Base-by-base conservation (phyloP, 768 basidiomycete species). In the Albatrellus ellisii region DNA sequence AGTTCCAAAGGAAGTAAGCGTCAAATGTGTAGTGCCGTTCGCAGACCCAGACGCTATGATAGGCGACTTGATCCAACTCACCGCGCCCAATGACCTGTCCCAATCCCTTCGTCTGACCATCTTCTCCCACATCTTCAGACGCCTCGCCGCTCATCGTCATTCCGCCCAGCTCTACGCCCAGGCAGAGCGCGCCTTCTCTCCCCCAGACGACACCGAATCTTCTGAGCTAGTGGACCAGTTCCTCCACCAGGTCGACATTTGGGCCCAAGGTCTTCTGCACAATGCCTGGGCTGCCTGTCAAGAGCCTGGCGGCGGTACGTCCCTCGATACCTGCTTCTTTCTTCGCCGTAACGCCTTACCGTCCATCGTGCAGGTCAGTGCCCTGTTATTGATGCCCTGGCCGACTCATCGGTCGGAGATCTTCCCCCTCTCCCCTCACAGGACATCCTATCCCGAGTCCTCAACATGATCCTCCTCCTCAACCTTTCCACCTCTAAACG, bases 381-480 rank as follows among this genome's bases (percentile, higher is more conserved):
- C 45, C 72, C 72, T 4, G 47, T 40, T 31, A 54, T 75, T 3
- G 66, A 66, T 32, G 58, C 62, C 14, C 51, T 63, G 12, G 54
- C 63, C 2, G 72, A 74, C 52, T 73, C 70, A 5, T 67, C 70
- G 4, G 67, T 59, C 7, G 54, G 47, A 1, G 61, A 63, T 34
- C 56, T 73, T 4, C 59, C 62, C 6, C 49, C 51, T 3, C 56
- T 72, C 14, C 70, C 71, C 1, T 35, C 59, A 11, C 28, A 51
- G 29, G 52, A 62, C 17, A 54, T 66, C 42, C 45, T 74, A 40
- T 43, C 58, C 36, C 60, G 66, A 51, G 55, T 75, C 50, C 50
- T 75, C 41, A 69, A 70, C 52, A 61, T 69, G 24, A 62, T 73
- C 29, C 59, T 78, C 28, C 65, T 75, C 55, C 54, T 72, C 32